Base-by-base conservation (phyloP, 2,329 filamentous ascomycete species). In the Talaromyces sp. region DNA sequence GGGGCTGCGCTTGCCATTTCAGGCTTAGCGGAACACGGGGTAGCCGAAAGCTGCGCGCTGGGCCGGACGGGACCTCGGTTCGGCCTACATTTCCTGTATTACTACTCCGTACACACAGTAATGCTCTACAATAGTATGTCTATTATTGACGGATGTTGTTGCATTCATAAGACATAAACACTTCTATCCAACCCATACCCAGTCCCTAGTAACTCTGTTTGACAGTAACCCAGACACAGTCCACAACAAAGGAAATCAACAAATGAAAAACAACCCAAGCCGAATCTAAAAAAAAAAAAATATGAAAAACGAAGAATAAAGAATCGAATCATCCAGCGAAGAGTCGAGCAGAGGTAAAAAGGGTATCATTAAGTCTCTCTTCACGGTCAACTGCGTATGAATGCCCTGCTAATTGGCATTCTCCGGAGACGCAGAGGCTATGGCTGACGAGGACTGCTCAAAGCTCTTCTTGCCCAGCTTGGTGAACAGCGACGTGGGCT, bases 401-500 rank as follows among this genome's bases (percentile, higher is more conserved):
- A 29, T n/a, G 3, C 7, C 3, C 49, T 17, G 24, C 49, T 52
- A 52, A n/a, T 52, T 52, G 49, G 24, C 27, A 29, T 26, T 52
- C 24, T 52, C 58, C 14, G 52, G 27, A 32, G 24, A 58, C 26
- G 38, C 38, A 51, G 59, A 51, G 9, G 59, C 49, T 50, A 66
- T 64, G 19, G 71, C 66, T 3, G 61, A 58, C 7, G 73, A 64
- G 3, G 64, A 73, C 65, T 77, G 75, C 62, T 78, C 74, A 57
- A 75, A 75, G 62, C 70, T 75, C 68, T 78, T 78, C 71, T 78
- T 78, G 63, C 74, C 74, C 8, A 79, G 69, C 64, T 80, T 80
- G 41, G 78, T 76, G 63, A 80, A 80, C 21, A 80, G 70, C 1
- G 73, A 77, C 66, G 79, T 76, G 10, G 77, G 77, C 62, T 76